These are phyloP conservation scores for Pneumocystis oryctolagi DNA, from an alignment of 1,139 yeast species.

Conservation along the genomic window DNA sequence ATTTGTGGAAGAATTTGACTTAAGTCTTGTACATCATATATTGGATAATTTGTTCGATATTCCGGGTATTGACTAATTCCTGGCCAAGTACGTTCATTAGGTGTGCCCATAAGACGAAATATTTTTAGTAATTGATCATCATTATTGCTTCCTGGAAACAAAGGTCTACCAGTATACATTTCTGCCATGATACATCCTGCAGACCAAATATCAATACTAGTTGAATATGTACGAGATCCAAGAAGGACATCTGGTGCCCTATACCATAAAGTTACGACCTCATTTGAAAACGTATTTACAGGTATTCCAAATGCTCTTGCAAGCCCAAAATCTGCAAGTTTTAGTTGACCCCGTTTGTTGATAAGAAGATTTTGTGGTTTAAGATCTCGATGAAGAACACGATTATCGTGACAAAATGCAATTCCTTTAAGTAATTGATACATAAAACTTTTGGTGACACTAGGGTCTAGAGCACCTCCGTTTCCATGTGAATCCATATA, in stretches of 20 bases:
- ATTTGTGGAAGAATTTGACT: conserved; percentile 58
- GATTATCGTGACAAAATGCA: conserved; percentile 86
- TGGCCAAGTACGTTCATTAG: conserved; percentile 90
- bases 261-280: conserved; percentile 92
- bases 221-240: conserved; percentile 94
- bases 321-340: conserved; percentile 91
- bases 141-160: conserved; percentile 95
- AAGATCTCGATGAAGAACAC: conserved; percentile 88
- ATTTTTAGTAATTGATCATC: conserved; percentile 94
- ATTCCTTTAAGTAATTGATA: conserved; percentile 84
- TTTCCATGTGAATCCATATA: conserved; percentile 96
- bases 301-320: conserved; percentile 96
- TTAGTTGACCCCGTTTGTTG: conserved; percentile 87
- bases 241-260: conserved; percentile 90
- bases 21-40: conserved; percentile 72
- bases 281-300: conserved; percentile 85
- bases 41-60: conserved; percentile 86
- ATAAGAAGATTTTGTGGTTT: conserved; percentile 92
- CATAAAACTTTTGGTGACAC: conserved; percentile 86
- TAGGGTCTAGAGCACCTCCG: conserved; percentile 44
- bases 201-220: conserved; percentile 99
- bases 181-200: conserved; percentile 97
- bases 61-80: conserved; percentile 90
- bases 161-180: conserved; percentile 90
- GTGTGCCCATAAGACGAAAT: conserved; percentile 85